Conservation (phyloP, 495 filamentous ascomycete species). For the Pyrenopolyporus hunteri region DNA sequence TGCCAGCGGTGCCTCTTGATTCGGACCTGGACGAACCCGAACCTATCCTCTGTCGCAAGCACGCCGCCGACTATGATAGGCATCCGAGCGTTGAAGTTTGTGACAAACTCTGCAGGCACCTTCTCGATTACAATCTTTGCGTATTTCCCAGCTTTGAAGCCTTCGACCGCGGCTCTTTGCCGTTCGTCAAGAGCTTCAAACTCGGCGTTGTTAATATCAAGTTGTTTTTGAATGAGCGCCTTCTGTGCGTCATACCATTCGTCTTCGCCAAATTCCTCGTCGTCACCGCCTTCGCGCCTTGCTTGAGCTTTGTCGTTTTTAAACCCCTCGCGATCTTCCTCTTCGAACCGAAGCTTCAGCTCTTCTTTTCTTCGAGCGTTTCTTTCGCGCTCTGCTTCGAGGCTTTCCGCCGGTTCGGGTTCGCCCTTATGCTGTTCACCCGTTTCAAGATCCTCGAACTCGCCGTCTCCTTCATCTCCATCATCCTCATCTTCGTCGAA, state of each 20-base stretch:
- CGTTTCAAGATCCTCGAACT: conserved; percentile 87
- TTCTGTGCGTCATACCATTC: conserved; percentile 99
- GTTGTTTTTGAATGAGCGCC: conserved; percentile 89
- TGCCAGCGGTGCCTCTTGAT: conserved; percentile 99
- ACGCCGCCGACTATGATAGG: conserved; percentile 91
- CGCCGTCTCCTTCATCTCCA: conserved; percentile 86
- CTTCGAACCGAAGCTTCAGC: conserved; percentile 90
- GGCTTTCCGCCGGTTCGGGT: conserved; percentile 44
- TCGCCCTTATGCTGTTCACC: conserved; percentile 62
- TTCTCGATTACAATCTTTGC: conserved; percentile 85
- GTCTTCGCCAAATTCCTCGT: conserved; percentile 89
- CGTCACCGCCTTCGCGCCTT: conserved; percentile 62
- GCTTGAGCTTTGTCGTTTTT: conserved; percentile 80
- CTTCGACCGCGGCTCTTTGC: conserved; percentile 82
- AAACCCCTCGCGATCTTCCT: conserved; percentile 94
- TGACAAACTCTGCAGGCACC: conserved; percentile 89
- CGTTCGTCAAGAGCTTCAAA: conserved; percentile 83
- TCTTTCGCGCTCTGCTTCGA: conserved; percentile 85
- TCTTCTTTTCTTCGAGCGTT: conserved; percentile 95
- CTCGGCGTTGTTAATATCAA: conserved; percentile 91
- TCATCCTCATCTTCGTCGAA: conserved; percentile 62
- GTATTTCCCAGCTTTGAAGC: conserved; percentile 91
- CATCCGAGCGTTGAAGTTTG: conserved; percentile 81
- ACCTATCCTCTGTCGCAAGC: conserved; percentile 89
- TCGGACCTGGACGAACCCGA: conserved; percentile 91